Conservation (phyloP, 768 basidiomycete species). For the Leccinum imitatum region DNA sequence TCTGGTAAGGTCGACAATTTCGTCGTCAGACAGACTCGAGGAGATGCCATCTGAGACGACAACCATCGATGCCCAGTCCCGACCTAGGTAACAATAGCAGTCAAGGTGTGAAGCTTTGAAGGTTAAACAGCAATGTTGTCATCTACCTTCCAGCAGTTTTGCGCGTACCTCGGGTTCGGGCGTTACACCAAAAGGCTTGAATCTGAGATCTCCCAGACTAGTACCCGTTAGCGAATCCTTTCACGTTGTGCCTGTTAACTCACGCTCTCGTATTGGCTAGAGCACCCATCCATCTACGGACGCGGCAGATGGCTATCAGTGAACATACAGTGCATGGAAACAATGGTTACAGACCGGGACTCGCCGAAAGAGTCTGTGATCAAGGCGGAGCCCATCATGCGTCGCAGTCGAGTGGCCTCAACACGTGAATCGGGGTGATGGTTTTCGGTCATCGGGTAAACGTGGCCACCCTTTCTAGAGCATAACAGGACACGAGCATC, state of each 20-base stretch:
- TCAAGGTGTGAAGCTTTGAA: background rate
- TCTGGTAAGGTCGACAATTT: constrained; percentile 88
- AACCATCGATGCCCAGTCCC: constrained; percentile 83
- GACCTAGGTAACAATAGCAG: constrained; percentile 45
- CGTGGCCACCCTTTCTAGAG: constrained; percentile 66
- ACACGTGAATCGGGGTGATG: constrained; percentile 93
- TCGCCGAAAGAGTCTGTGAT: constrained; percentile 96
- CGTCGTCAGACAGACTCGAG: constrained; percentile 87
- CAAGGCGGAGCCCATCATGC: constrained; percentile 86
- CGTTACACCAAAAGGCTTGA: constrained; percentile 88
- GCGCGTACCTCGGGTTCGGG: constrained; percentile 88
- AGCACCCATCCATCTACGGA: constrained; percentile 89
- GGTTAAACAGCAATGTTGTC: background rate
- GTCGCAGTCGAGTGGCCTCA: constrained; percentile 80
- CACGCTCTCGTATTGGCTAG: constrained; percentile 90
- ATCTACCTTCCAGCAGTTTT: constrained; percentile 69
- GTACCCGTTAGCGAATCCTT: constrained; percentile 4
- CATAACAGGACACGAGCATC: constrained; percentile 90
- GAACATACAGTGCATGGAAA: background rate
- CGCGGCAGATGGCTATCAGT: background rate
- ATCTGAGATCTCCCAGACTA: constrained; percentile 87
- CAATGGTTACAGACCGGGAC: constrained; percentile 53
- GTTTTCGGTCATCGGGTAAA: constrained; percentile 86
- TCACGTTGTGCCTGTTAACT: constrained; percentile 20
- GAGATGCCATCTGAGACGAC: constrained; percentile 94